These are phyloP conservation scores for Chloromonas sp. DNA, from an alignment of 163 green algal genomes.

Conservation along the genomic window DNA sequence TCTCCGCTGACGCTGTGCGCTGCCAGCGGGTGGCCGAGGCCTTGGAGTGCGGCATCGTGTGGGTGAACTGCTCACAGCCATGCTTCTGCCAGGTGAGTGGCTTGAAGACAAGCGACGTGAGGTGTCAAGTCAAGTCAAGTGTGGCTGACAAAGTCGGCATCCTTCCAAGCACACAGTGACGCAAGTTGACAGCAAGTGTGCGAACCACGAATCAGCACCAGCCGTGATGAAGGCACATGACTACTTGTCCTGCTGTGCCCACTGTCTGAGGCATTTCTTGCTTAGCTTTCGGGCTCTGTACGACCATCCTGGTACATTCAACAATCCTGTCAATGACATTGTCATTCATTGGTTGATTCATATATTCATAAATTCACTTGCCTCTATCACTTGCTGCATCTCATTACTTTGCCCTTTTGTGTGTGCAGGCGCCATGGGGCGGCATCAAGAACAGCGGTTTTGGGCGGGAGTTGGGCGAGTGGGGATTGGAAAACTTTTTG, in stretches of 20 bases:
- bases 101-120: background rate
- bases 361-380: no score
- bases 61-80: slow-evolving; percentile 85
- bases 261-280: no score
- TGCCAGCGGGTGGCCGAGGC: slow-evolving; percentile 55
- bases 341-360: no score
- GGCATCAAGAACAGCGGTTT: slow-evolving; percentile 71
- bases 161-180: background rate
- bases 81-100: slow-evolving; percentile 67
- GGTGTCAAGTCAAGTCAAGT: background rate
- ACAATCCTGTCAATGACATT: no score
- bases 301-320: no score
- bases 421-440: slow-evolving; percentile 63
- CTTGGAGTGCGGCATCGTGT: slow-evolving; percentile 75
- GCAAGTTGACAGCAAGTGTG: background rate
- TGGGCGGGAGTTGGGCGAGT: slow-evolving; percentile 76
- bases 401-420: background rate
- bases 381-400: no score
- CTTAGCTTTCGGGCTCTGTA: no score
- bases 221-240: background rate
- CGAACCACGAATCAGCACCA: background rate
- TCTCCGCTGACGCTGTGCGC: slow-evolving; percentile 49
- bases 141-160: background rate
- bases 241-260: background rate
- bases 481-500: slow-evolving; percentile 53